Percentiles rank a stretch among this genome's conserved stretches.
phyloP scores from a whole-genome alignment of 192 early-diverging fungal genomes.

The Radiomyces spectabilis region DNA sequence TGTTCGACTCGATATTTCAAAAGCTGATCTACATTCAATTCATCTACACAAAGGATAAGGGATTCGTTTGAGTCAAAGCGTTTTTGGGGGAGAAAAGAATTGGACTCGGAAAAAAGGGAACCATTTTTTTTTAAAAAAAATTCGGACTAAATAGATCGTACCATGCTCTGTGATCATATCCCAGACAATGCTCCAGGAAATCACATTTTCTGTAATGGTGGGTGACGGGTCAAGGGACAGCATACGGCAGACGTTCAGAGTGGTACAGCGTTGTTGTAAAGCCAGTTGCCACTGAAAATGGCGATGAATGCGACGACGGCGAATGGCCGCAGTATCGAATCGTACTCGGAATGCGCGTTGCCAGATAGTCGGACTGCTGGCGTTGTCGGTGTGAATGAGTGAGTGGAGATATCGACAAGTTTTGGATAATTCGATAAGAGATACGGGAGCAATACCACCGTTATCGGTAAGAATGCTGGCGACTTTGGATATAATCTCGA shows the following conservation, averaged over 20 bases:
- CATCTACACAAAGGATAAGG: constrained; percentile 9
- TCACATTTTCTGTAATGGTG: too few species aligned
- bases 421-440: constrained; percentile 13
- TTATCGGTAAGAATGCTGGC: constrained; percentile 6
- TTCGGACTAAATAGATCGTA: constrained; percentile 1
- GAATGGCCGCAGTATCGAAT: constrained; percentile 33
- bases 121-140: background rate
- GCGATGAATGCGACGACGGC: constrained; percentile 12
- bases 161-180: constrained; percentile 37
- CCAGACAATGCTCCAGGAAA: constrained; percentile 27
- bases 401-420: constrained; percentile 7
- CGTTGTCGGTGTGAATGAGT: constrained; percentile 9
- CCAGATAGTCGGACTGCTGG: constrained; percentile 16
- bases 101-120: background rate
- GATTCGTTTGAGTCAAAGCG: background rate
- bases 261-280: constrained; percentile 15
- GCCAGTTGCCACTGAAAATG: constrained; percentile 18
- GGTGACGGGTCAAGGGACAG: too few species aligned
- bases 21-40: constrained; percentile 23
- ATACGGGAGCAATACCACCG: constrained; percentile 13
- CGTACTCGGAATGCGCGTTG: constrained; percentile 10
- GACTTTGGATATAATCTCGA: constrained; percentile 10
- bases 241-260: constrained; percentile 9
- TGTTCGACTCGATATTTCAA: constrained; percentile 19
- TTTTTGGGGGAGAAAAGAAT: too few species aligned